Evolutionary conservation across 371 early-diverging fungal genomes (phyloP).

Genomic region (Apophysomyces variabilis): DNA sequence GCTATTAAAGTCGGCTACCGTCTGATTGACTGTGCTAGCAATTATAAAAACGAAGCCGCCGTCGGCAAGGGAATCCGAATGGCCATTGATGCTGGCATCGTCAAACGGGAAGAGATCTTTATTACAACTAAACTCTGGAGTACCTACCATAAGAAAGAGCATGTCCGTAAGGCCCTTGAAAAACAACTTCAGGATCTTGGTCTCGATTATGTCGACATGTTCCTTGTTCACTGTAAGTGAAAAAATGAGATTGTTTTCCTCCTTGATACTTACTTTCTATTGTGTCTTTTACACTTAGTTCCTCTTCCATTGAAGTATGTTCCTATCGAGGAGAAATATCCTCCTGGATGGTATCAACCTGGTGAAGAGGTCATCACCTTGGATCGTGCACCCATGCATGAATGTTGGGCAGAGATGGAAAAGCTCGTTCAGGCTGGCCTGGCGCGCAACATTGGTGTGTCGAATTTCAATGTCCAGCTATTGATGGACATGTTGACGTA

Average conservation of each 20-base stretch:
- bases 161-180: conserved; percentile 52
- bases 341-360: conserved; percentile 34
- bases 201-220: conserved; percentile 75
- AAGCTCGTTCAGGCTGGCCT: conserved; percentile 31
- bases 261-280: neutral
- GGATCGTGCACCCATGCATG: conserved; percentile 38
- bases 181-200: conserved; percentile 59
- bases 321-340: conserved; percentile 27
- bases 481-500: conserved; percentile 55
- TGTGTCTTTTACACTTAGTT: conserved; percentile 13
- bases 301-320: conserved; percentile 36
- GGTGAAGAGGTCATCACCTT: conserved; percentile 28
- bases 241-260: neutral
- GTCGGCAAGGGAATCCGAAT: conserved; percentile 50
- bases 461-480: conserved; percentile 53
- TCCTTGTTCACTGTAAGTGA: conserved; percentile 51
- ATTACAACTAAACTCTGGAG: conserved; percentile 81
- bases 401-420: conserved; percentile 41
- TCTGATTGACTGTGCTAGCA: conserved; percentile 31
- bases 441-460: conserved; percentile 54
- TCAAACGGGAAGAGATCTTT: conserved; percentile 66
- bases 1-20: conserved; percentile 41
- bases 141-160: conserved; percentile 55
- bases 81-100: conserved; percentile 54
- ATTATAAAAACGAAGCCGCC: conserved; percentile 63